A percentile compares a stretch with the other conserved stretches of the same genome.
phyloP scores from a whole-genome alignment of 805 yeast genomes.

The Cyberlindnera euphorbiiphila region DNA sequence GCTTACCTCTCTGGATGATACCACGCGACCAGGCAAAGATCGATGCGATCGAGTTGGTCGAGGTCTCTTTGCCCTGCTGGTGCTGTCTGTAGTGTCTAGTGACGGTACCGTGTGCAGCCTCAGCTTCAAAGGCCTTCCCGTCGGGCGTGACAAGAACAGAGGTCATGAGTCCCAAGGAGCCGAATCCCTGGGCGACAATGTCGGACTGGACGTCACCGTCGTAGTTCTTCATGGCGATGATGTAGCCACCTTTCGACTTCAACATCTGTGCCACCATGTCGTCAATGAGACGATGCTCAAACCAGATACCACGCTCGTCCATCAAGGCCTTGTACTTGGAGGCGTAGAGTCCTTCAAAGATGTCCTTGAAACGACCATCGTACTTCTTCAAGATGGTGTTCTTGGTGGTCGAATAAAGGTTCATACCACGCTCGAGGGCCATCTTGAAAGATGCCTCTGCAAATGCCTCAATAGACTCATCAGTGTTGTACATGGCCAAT shows the following conservation, averaged over 20 bases:
- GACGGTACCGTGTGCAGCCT: slow-evolving; percentile 99
- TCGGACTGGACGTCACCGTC: slow-evolving; percentile 98
- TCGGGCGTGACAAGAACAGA: slow-evolving; percentile 96
- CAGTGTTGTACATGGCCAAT: slow-evolving; percentile 93
- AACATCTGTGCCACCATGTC: slow-evolving; percentile 99
- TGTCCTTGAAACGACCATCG: slow-evolving; percentile 94
- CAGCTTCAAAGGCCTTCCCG: slow-evolving; percentile 91
- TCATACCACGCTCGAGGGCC: slow-evolving; percentile 75
- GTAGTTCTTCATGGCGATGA: slow-evolving; percentile 95
- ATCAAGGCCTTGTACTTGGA: slow-evolving; percentile 63
- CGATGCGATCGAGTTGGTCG: slow-evolving; percentile 95
- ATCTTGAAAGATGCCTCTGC: slow-evolving; percentile 90
- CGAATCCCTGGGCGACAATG: slow-evolving; percentile 97
- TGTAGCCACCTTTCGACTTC: slow-evolving; percentile 91
- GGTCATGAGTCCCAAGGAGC: slow-evolving; percentile 95
- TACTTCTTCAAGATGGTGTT: slow-evolving; percentile 91
- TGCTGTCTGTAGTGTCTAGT: slow-evolving; percentile 95
- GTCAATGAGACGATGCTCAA: slow-evolving; percentile 93
- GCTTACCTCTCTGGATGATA: slow-evolving; percentile 83
- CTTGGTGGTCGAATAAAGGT: slow-evolving; percentile 84
- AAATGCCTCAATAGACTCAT: slow-evolving; percentile 82
- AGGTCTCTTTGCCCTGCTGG: slow-evolving; percentile 95
- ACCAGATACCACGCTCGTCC: slow-evolving; percentile 84
- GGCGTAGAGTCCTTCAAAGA: slow-evolving; percentile 79
- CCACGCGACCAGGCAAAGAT: slow-evolving; percentile 98